Conservation (phyloP, 1,139 yeast species). For the Kodamaea sp. region DNA sequence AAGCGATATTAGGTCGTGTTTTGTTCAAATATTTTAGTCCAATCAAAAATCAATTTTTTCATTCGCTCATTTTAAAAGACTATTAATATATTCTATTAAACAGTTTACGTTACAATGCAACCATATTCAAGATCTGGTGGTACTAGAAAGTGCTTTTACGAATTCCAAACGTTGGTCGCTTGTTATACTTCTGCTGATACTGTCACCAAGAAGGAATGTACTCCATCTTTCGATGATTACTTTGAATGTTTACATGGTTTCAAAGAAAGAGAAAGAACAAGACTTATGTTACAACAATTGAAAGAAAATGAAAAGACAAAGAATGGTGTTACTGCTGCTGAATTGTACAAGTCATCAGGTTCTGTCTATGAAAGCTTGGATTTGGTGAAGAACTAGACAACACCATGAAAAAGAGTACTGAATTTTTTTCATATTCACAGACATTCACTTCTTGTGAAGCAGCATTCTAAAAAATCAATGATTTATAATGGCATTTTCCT, state of each 20-base stretch:
- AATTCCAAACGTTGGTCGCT: conserved; percentile 44
- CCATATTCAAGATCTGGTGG: conserved; percentile 51
- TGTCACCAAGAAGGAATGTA: conserved; percentile 39
- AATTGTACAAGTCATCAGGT: conserved; percentile 44
- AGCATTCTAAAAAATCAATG: too few relatives aligned
- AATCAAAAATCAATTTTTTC: background rate
- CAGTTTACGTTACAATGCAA: conserved; percentile 28
- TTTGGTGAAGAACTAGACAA: conserved; percentile 27
- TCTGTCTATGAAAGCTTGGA: conserved; percentile 45
- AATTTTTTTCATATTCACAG: too few relatives aligned
- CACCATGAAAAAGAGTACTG: background rate
- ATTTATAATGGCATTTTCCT: too few relatives aligned
- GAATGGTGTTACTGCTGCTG: conserved; percentile 42
- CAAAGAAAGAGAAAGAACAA: conserved; percentile 47
- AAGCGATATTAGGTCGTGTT: background rate
- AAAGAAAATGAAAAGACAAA: conserved; percentile 41
- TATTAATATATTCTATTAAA: background rate
- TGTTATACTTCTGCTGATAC: conserved; percentile 50
- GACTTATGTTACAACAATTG: conserved; percentile 46
- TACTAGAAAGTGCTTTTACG: conserved; percentile 49
- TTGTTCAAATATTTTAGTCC: background rate
- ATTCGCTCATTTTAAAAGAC: background rate
- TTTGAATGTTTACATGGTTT: conserved; percentile 48
- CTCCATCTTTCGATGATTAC: conserved; percentile 46
- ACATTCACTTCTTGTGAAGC: too few relatives aligned